phyloP scores from a whole-genome alignment of 192 early-diverging fungal genomes.

The Pilaira anomala region DNA sequence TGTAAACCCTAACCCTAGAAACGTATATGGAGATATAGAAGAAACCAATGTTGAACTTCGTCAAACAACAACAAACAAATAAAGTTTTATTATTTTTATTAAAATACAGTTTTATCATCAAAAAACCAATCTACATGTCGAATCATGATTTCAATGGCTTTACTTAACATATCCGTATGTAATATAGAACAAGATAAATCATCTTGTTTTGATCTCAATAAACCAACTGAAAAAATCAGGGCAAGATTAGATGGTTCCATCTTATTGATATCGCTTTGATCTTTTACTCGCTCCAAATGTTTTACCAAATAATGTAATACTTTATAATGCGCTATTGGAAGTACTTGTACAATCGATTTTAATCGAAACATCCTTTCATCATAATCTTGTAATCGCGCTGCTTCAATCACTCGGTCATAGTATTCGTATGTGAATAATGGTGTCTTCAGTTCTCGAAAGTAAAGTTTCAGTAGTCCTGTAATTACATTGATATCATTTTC shows the following conservation, averaged over 20 bases:
- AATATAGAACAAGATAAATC: slow-evolving; percentile 61
- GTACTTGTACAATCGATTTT: slow-evolving; percentile 63
- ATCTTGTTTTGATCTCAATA: slow-evolving; percentile 56
- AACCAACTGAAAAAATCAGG: slow-evolving; percentile 82
- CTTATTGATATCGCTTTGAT: slow-evolving; percentile 72
- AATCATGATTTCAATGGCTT: slow-evolving; percentile 66
- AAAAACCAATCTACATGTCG: slow-evolving; percentile 63
- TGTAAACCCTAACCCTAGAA: slow-evolving; percentile 17
- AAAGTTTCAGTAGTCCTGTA: slow-evolving; percentile 71
- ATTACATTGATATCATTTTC: slow-evolving; percentile 66
- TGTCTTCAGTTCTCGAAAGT: slow-evolving; percentile 67
- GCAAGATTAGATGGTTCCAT: slow-evolving; percentile 91
- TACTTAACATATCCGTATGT: slow-evolving; percentile 60
- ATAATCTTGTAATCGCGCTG: slow-evolving; percentile 60
- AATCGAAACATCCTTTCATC: slow-evolving; percentile 66
- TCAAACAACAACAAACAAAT: slow-evolving; percentile 5
- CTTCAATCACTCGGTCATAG: slow-evolving; percentile 65
- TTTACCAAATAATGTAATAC: slow-evolving; percentile 61
- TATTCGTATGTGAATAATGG: slow-evolving; percentile 68
- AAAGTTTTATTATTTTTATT: neutral
- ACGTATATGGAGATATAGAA: slow-evolving; percentile 29
- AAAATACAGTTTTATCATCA: slow-evolving; percentile 27
- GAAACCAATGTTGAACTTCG: slow-evolving; percentile 33
- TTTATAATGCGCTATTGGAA: slow-evolving; percentile 56
- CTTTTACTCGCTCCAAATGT: slow-evolving; percentile 62